These are phyloP conservation scores for Boletus huronensis DNA, from an alignment of 768 basidiomycete species.

Conservation along the genomic window DNA sequence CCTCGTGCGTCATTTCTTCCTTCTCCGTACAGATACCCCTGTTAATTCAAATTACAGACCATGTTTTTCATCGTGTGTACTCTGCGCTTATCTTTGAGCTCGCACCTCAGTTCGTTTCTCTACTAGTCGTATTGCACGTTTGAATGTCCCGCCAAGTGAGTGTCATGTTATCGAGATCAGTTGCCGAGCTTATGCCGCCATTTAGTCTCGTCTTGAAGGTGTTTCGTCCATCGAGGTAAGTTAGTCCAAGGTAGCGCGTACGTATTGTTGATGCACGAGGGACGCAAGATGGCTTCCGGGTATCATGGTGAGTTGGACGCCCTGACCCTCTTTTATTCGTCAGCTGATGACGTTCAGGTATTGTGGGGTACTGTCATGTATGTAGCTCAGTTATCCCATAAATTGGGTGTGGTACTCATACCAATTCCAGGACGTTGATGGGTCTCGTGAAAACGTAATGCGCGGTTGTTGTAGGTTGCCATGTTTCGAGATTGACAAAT, in stretches of 20 bases:
- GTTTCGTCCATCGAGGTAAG: conserved; percentile 59
- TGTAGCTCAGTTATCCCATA: conserved; percentile 4
- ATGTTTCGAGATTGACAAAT: background rate
- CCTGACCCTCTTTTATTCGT: background rate
- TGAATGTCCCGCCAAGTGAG: conserved; percentile 68
- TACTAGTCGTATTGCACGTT: conserved; percentile 37
- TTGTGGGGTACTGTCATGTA: conserved; percentile 66
- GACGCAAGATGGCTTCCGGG: conserved; percentile 56
- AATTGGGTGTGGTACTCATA: background rate
- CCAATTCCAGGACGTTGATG: conserved; percentile 51
- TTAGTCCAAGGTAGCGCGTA: background rate
- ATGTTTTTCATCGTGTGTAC: conserved; percentile 65
- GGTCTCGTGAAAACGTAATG: conserved; percentile 62
- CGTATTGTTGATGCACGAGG: background rate
- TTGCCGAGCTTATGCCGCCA: background rate
- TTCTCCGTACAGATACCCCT: background rate
- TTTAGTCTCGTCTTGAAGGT: conserved; percentile 47
- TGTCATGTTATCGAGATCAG: background rate
- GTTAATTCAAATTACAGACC: conserved; percentile 45
- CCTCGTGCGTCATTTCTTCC: conserved; percentile 38
- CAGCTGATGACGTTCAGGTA: conserved; percentile 36
- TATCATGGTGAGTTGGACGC: conserved; percentile 46
- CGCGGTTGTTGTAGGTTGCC: too few species aligned
- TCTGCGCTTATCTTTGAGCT: background rate
- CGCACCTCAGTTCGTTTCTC: background rate